Conservation (phyloP, 495 filamentous ascomycete species). For the Apiosordaria backusii region DNA sequence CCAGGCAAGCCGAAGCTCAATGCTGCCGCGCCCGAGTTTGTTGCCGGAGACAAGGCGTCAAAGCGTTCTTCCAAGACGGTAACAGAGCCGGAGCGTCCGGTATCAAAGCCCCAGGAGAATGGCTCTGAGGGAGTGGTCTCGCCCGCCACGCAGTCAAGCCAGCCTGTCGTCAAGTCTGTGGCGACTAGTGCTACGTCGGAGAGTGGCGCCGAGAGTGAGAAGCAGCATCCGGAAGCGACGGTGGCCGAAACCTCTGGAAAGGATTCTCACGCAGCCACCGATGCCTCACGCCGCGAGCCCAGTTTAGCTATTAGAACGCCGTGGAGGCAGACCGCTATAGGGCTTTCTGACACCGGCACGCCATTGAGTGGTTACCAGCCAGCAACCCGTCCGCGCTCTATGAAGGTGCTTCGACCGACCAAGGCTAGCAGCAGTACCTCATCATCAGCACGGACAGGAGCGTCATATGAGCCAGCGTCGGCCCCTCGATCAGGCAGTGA, state of each 20-base stretch:
- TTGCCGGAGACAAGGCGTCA: conserved; percentile 36
- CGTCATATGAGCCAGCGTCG: conserved; percentile 44
- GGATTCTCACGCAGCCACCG: conserved; percentile 31
- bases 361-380: conserved; percentile 56
- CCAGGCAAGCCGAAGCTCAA: conserved; percentile 48
- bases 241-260: conserved; percentile 29
- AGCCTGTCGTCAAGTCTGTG: conserved; percentile 31
- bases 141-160: conserved; percentile 32
- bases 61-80: conserved; percentile 19
- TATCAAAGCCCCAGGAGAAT: conserved; percentile 15
- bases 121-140: conserved; percentile 25
- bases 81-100: conserved; percentile 19
- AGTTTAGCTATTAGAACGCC: conserved; percentile 59
- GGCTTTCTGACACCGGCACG: conserved; percentile 45
- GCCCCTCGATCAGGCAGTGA: conserved; percentile 37
- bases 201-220: conserved; percentile 41
- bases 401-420: conserved; percentile 75
- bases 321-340: conserved; percentile 61
- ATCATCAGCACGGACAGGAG: conserved; percentile 43
- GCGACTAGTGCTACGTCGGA: conserved; percentile 37
- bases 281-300: conserved; percentile 41
- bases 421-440: conserved; percentile 48
- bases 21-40: conserved; percentile 48
- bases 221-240: conserved; percentile 24
- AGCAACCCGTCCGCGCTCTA: conserved; percentile 54